These are phyloP conservation scores for Kodamaea derodonti DNA, from an alignment of 1,139 yeast species.

Conservation along the genomic window DNA sequence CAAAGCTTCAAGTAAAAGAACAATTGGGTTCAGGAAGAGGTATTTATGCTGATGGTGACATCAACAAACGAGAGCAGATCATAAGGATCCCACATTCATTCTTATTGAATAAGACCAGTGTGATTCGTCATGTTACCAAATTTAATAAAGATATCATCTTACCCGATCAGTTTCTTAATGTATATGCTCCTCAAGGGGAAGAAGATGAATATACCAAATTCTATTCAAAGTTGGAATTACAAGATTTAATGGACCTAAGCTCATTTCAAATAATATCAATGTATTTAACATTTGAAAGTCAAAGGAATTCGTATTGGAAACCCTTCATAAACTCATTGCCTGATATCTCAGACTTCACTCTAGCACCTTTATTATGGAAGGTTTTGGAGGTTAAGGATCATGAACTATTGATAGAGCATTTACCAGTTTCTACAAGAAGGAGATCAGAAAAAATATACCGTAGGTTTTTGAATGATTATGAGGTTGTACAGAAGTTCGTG, in stretches of 20 bases:
- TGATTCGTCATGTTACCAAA: slow-evolving; percentile 35
- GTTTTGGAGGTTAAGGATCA: slow-evolving; percentile 20
- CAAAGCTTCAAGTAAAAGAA: slow-evolving; percentile 26
- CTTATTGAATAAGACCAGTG: slow-evolving; percentile 59
- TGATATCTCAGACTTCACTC: slow-evolving; percentile 38
- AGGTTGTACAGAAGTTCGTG: slow-evolving; percentile 19
- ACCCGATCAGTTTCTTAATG: slow-evolving; percentile 18
- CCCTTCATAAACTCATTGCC: slow-evolving; percentile 65
- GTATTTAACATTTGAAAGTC: slow-evolving; percentile 46
- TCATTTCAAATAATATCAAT: slow-evolving; percentile 49
- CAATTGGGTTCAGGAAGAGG: slow-evolving; percentile 57
- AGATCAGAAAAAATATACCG: slow-evolving; percentile 34
- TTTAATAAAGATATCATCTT: slow-evolving; percentile 17
- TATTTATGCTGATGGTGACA: slow-evolving; percentile 36
- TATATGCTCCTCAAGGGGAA: slow-evolving; percentile 18
- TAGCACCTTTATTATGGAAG: slow-evolving; percentile 54
- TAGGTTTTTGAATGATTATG: slow-evolving; percentile 38
- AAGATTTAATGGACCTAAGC: slow-evolving; percentile 30
- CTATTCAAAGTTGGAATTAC: slow-evolving; percentile 28
- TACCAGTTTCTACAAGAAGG: slow-evolving; percentile 37
- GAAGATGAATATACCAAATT: slow-evolving; percentile 23
- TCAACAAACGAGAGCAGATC: slow-evolving; percentile 41
- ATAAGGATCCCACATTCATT: slow-evolving; percentile 56
- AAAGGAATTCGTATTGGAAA: slow-evolving; percentile 54
- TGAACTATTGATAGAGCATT: slow-evolving; percentile 24